Evolutionary conservation across 331 rosid species (phyloP), one percentile per base, ranked within the genome.

Genomic region (Spiraea crenata): DNA sequence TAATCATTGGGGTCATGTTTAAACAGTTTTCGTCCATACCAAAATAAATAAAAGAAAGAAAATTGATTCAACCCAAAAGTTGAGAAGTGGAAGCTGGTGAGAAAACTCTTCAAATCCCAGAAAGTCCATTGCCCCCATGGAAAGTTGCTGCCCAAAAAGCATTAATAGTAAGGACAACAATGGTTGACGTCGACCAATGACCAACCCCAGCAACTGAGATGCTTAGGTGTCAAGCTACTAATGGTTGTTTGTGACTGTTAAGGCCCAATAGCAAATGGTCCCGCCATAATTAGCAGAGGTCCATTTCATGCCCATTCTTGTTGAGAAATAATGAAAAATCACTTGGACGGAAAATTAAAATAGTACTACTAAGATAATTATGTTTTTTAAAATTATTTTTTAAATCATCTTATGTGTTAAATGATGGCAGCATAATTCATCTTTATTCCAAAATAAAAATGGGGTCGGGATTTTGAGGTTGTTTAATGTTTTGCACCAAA

Each of bases 151-250:
- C 61, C 52, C 31, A 9, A 57, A 64, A 42, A 38, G 5, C 25
- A 38, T 34, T 6, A 31, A 44, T 40, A 39, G 31, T 25, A 25
- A 25, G 31, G 38, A 58, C 58, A 49, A 39, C 59, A 66, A n/a
- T 37, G 69, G 25, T 72, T 51, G 77, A 77, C 72, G 62, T 70
- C 39, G 62, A 70, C 51, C 37, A 63, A 12, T 38, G 12, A 56
- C 65, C 64, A 42, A 56, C 58, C 34, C 63, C 12, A 3, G 46
- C 70, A 69, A 52, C 55, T 38, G 2, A 35, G 34, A 57, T 67
- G 65, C 74, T 65, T 57, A 49, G 5, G 20, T 58, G 69, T 49
- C 25, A 49, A 16, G 42, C n/a, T 31, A 69, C 15, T 25, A 69
- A 20, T 56, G 25, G 57, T 34, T 55, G 19, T 68, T 41, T 45